Conservation (phyloP, 192 early-diverging fungal genomes). For the Umbelopsis sp. region DNA sequence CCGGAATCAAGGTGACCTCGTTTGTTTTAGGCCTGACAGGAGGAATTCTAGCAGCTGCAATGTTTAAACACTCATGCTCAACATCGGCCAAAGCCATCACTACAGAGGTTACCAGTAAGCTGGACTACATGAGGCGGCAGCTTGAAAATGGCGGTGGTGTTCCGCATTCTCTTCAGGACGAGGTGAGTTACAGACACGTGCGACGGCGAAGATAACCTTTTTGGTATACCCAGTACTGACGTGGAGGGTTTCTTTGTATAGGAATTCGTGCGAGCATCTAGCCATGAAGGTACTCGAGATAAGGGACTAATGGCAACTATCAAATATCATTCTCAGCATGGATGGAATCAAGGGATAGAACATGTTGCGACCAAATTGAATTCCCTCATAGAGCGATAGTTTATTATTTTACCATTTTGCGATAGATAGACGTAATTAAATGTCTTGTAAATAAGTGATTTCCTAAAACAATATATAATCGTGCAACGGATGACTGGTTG, state of each 20-base stretch:
- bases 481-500: too few relatives aligned
- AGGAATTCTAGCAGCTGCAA: neutral
- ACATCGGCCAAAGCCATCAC: neutral
- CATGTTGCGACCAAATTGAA: neutral
- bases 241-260: neutral
- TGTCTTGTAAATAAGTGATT: neutral
- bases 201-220: neutral
- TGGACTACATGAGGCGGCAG: constrained; percentile 1
- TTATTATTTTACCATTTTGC: neutral
- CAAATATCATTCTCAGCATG: neutral
- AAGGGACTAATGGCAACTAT: neutral
- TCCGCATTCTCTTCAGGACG: neutral
- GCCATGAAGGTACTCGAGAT: neutral
- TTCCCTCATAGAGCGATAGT: constrained; percentile 10
- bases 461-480: too few relatives aligned
- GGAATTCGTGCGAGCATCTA: constrained; percentile 4
- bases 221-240: neutral
- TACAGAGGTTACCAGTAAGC: neutral
- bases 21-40: neutral
- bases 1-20: neutral
- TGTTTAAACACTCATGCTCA: constrained; percentile 4
- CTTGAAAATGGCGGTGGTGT: constrained; percentile 14
- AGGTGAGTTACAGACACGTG: neutral
- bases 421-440: neutral
- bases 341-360: constrained; percentile 12